phyloP scores from a whole-genome alignment of 2,329 filamentous ascomycete genomes.

The Penicillium expansum region DNA sequence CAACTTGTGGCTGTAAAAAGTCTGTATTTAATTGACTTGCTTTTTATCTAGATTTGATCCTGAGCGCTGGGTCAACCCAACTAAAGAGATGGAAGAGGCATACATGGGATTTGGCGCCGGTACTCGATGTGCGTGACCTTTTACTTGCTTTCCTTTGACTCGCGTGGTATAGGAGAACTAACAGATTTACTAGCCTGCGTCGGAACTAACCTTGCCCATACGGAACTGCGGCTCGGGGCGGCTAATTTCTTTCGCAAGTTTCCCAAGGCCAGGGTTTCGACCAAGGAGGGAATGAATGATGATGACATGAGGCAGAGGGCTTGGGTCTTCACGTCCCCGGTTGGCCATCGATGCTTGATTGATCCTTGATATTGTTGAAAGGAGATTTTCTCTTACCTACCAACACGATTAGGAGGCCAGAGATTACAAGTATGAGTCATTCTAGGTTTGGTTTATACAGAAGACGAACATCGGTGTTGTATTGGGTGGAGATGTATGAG shows the following conservation, averaged over 20 bases:
- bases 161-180: not conserved
- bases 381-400: no score
- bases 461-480: no score
- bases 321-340: not conserved
- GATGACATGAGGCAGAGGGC: not conserved
- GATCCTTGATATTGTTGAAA: not conserved
- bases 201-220: not conserved
- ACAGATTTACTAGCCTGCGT: not conserved
- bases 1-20: no score
- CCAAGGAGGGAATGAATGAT: not conserved
- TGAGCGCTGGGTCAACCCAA: not conserved
- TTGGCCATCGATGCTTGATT: not conserved
- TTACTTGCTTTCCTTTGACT: not conserved
- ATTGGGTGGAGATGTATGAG: no score
- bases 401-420: no score
- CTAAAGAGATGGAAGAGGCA: slow-evolving; percentile 1
- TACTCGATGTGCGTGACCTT: not conserved
- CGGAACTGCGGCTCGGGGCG: not conserved
- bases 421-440: no score
- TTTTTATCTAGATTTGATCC: not conserved
- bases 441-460: no score
- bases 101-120: slow-evolving; percentile 4
- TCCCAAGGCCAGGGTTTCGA: not conserved
- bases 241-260: not conserved
- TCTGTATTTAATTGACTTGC: not conserved